Percentiles rank a stretch among this genome's conserved stretches.
Evolutionary conservation across 768 basidiomycete species (phyloP).

Genomic region (Mycena polygramma): DNA sequence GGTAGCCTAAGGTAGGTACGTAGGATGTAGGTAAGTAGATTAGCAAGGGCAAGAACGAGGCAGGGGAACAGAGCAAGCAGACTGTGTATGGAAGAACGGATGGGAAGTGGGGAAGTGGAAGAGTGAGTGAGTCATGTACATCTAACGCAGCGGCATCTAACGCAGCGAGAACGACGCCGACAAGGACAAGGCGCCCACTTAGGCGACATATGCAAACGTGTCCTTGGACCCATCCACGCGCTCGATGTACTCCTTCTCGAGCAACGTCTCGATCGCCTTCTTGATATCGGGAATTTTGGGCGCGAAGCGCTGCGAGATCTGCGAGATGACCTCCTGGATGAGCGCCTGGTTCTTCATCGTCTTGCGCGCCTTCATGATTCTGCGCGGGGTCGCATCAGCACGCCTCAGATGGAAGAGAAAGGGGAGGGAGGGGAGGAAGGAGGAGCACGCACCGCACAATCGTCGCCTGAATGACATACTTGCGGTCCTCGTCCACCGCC

Average conservation of each 20-base stretch:
- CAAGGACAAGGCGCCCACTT: slow-evolving; percentile 33
- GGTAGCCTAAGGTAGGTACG: neutral
- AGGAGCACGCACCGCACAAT: slow-evolving; percentile 84
- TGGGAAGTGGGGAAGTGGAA: no score
- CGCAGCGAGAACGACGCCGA: no score
- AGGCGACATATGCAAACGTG: slow-evolving; percentile 86
- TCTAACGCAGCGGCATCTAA: no score
- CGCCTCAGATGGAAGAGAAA: no score
- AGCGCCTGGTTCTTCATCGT: slow-evolving; percentile 94
- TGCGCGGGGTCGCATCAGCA: slow-evolving; percentile 42
- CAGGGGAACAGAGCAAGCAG: neutral
- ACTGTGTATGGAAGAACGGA: neutral
- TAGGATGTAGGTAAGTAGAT: slow-evolving; percentile 6
- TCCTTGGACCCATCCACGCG: slow-evolving; percentile 93
- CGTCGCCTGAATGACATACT: slow-evolving; percentile 95
- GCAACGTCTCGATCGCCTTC: slow-evolving; percentile 92
- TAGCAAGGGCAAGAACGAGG: neutral
- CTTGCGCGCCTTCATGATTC: slow-evolving; percentile 96
- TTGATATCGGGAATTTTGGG: slow-evolving; percentile 98
- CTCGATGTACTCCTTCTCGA: slow-evolving; percentile 99
- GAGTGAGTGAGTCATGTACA: no score
- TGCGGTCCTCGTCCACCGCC: slow-evolving; percentile 96
- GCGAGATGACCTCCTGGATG: slow-evolving; percentile 91
- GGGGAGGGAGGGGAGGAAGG: neutral
- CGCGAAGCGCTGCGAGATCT: slow-evolving; percentile 90